Base-by-base conservation (phyloP, 371 early-diverging fungal genomes). In the Pancytospora philotis region DNA sequence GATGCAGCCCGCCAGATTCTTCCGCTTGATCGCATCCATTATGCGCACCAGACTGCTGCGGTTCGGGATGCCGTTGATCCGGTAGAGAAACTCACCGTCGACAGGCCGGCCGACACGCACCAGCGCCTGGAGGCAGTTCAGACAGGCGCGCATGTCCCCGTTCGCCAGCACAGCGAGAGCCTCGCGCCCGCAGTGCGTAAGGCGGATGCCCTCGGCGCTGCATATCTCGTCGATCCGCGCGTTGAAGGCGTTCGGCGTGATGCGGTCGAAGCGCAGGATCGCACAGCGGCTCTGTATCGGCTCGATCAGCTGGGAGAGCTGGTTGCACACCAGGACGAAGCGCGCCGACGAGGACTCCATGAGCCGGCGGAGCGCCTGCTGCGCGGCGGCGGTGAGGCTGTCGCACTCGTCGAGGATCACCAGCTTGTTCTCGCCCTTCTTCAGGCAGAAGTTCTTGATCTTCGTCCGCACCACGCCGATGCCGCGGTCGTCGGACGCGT, bases 321-420 rank as follows among this genome's bases (percentile, higher is more conserved):
- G 93, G 83, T 98, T 98, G 80, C 95, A 94, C 39, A 96, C 90
- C 27, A 98, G 79, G 75, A 95, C 94, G 80, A 98, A 97, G 35
- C 96, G 86, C 0, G 95, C 93, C 13, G 88, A 86, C 50, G 92
- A 89, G 1, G 87, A 87, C 80, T 98, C 99, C 87, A 98, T 96
- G n/a, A 90, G 93, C 60, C 99, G 83, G 62, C 99, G 84, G 58
- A 98, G 83, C 4, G 96, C 96, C 16, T 90, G 85, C 77, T 98
- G 99, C 0, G 99, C 99, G 79, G 95, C 97, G 1, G 82, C 80
- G 0, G 95, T 97, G 93, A 98, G 90, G 3, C 91, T 89, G 83
- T 99, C 99, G 0, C 93, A 95, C 82, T 99, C 99, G 77, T 99
- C 99, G 65, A 98, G 84, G 73, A 99, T 90, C 50, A 99, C 85